A percentile compares a stretch with the other conserved stretches of the same genome.
These are phyloP conservation scores for Pestalotiopsis sp. DNA, from an alignment of 2,329 filamentous ascomycete species.

Conservation along the genomic window DNA sequence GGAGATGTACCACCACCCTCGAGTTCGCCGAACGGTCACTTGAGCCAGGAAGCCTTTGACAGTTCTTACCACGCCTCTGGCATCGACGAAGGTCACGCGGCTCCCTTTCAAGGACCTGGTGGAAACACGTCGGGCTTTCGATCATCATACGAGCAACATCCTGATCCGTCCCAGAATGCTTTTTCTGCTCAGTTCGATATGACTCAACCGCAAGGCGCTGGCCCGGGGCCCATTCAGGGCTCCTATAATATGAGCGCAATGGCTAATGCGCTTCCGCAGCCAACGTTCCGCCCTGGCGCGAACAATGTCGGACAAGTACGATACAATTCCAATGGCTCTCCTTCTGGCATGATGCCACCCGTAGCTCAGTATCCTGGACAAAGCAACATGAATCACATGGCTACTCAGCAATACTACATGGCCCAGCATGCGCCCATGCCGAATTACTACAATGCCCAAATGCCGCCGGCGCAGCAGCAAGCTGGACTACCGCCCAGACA, in stretches of 20 bases:
- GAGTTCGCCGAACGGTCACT: constrained; percentile 21
- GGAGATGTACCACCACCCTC: constrained; percentile 34
- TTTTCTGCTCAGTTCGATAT: constrained; percentile 48
- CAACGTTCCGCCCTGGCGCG: constrained; percentile 41
- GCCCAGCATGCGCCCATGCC: constrained; percentile 45
- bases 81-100: constrained; percentile 24
- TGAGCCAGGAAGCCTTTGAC: constrained; percentile 20
- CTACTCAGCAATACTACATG: constrained; percentile 50
- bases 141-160: constrained; percentile 34
- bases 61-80: constrained; percentile 23
- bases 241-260: constrained; percentile 53
- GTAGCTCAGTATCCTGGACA: constrained; percentile 45
- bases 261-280: constrained; percentile 45
- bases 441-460: constrained; percentile 46
- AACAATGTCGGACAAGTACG: constrained; percentile 37
- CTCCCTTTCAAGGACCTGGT: constrained; percentile 19
- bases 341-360: constrained; percentile 42
- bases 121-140: constrained; percentile 28
- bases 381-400: constrained; percentile 38
- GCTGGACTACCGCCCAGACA: constrained; percentile 38
- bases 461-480: constrained; percentile 40
- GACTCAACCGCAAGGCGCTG: constrained; percentile 33
- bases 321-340: constrained; percentile 32
- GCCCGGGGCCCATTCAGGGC: constrained; percentile 40
- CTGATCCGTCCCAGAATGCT: constrained; percentile 38